Conservation (phyloP, 2,329 filamentous ascomycete species). For the Nothopassalora personata region DNA sequence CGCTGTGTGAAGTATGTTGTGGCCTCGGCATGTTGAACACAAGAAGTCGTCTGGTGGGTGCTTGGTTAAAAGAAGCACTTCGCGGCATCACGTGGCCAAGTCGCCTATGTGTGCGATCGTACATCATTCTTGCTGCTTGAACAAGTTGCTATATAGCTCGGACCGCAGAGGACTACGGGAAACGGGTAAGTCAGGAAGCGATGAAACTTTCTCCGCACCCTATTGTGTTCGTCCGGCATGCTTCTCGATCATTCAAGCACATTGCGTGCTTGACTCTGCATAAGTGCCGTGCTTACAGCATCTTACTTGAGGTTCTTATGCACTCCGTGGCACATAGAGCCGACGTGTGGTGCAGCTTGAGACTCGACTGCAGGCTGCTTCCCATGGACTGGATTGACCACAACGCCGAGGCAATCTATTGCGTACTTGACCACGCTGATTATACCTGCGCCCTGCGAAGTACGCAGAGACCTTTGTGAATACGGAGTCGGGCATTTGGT, state of each 20-base stretch:
- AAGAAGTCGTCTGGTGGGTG: neutral
- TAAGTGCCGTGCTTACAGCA: neutral
- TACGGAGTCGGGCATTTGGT: neutral
- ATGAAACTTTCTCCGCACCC: neutral
- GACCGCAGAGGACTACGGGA: neutral
- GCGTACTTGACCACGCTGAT: neutral
- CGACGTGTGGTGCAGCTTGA: neutral
- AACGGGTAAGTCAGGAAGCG: neutral
- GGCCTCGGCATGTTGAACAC: neutral
- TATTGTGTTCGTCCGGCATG: neutral
- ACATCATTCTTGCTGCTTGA: neutral
- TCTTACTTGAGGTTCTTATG: neutral
- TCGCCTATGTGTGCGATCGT: neutral
- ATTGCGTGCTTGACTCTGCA: neutral
- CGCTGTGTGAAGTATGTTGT: neutral
- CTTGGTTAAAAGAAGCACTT: neutral
- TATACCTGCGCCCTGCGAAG: no score
- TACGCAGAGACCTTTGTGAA: no score
- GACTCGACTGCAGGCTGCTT: neutral
- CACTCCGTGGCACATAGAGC: neutral
- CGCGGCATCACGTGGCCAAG: neutral
- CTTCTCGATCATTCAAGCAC: neutral
- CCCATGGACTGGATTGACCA: neutral
- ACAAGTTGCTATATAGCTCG: neutral
- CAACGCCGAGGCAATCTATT: neutral